These are phyloP conservation scores for Zygoascus ofunaensis DNA, from an alignment of 805 yeast species.

Conservation along the genomic window DNA sequence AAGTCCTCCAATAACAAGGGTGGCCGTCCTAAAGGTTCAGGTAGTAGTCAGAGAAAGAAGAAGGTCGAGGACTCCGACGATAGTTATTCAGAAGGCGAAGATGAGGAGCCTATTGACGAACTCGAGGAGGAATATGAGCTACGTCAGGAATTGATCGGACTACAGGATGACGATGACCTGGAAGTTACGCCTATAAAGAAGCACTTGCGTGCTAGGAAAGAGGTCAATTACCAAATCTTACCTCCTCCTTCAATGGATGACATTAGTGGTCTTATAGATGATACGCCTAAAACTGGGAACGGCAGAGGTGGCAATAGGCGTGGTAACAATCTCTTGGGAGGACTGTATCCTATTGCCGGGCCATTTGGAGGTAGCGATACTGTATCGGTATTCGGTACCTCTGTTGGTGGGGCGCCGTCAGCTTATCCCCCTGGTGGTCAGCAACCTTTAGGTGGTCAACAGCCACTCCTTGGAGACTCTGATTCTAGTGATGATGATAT, in stretches of 20 bases:
- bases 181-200: conserved; percentile 11
- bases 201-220: conserved; percentile 53
- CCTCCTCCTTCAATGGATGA: conserved; percentile 53
- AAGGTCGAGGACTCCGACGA: conserved; percentile 1
- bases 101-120: conserved; percentile 6
- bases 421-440: conserved; percentile 28
- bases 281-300: conserved; percentile 19
- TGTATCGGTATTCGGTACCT: conserved; percentile 67
- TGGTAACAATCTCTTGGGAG: conserved; percentile 38
- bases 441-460: conserved; percentile 5
- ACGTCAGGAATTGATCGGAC: conserved; percentile 17
- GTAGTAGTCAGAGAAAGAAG: neutral
- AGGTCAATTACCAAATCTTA: conserved; percentile 71
- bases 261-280: conserved; percentile 27
- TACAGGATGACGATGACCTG: conserved; percentile 12
- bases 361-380: conserved; percentile 98
- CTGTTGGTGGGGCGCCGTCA: conserved; percentile 16
- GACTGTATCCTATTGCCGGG: conserved; percentile 88
- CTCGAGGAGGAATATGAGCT: conserved; percentile 14
- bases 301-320: conserved; percentile 34
- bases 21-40: neutral
- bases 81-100: conserved; percentile 6
- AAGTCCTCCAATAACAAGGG: too few relatives aligned
- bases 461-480: conserved; percentile 27
- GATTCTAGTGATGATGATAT: conserved; percentile 41